Percentiles rank a stretch among this genome's conserved stretches.
These are phyloP conservation scores for Agapanthus africanus DNA, from an alignment of 106 monocot genomes.

Conservation along the genomic window DNA sequence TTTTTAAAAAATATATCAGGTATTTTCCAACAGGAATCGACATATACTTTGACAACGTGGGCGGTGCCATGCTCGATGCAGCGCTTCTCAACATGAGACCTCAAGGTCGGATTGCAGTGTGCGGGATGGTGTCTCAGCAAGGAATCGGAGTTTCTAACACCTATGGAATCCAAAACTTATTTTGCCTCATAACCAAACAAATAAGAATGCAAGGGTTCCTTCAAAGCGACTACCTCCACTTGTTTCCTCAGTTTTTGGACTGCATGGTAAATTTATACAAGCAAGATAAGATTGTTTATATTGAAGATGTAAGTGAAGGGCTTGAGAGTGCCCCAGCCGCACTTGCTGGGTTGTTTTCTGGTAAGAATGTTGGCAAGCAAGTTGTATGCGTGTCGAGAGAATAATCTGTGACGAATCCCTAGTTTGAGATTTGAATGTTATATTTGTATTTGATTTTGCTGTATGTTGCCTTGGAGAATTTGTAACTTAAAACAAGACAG, in stretches of 20 bases:
- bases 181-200: slow-evolving; percentile 27
- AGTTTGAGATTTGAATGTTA: too few species aligned
- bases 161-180: slow-evolving; percentile 43
- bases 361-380: slow-evolving; percentile 71
- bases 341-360: slow-evolving; percentile 58
- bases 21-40: slow-evolving; percentile 76
- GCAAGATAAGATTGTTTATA: slow-evolving; percentile 52
- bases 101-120: slow-evolving; percentile 56
- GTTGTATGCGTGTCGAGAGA: slow-evolving; percentile 38
- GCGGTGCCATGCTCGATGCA: slow-evolving; percentile 67
- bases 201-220: slow-evolving; percentile 60
- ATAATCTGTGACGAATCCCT: slow-evolving; percentile 14
- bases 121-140: slow-evolving; percentile 69
- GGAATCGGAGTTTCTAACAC: slow-evolving; percentile 7
- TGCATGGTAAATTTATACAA: slow-evolving; percentile 21
- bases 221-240: slow-evolving; percentile 45
- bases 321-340: slow-evolving; percentile 63
- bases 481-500: too few species aligned
- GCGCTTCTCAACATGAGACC: slow-evolving; percentile 62
- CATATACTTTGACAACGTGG: slow-evolving; percentile 89
- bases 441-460: too few species aligned
- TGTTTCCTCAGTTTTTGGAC: slow-evolving; percentile 47
- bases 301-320: slow-evolving; percentile 60
- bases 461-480: too few species aligned
- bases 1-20: too few species aligned